Percentiles rank a stretch among this genome's conserved stretches.
phyloP scores from a whole-genome alignment of 495 filamentous ascomycete species.

The Neurospora sp. region DNA sequence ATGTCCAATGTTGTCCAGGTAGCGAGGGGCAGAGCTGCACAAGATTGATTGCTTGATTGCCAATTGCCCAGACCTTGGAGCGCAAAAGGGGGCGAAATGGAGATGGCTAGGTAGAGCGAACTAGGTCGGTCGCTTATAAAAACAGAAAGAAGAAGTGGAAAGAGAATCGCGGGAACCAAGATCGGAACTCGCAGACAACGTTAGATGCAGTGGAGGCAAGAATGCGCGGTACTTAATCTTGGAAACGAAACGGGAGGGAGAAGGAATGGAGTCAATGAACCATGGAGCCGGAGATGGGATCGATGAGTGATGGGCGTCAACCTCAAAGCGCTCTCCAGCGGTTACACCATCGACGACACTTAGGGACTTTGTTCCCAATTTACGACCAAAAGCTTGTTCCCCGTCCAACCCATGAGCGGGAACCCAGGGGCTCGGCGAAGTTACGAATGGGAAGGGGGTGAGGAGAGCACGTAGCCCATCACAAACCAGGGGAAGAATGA shows the following conservation, averaged over 20 bases:
- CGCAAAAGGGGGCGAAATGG: not conserved
- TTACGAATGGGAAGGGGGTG: not conserved
- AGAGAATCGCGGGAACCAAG: not conserved
- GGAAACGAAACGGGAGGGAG: not conserved
- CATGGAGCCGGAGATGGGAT: not conserved
- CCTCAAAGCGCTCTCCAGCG: not conserved
- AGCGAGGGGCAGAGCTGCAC: not conserved
- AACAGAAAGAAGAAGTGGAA: not conserved
- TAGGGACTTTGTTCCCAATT: not conserved
- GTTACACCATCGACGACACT: not conserved
- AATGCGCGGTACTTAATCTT: not conserved
- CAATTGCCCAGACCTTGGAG: not conserved
- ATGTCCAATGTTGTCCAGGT: not conserved
- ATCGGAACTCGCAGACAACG: not conserved
- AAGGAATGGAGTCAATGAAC: not conserved
- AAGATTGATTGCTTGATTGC: not conserved
- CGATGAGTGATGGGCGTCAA: not conserved
- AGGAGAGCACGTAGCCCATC: not conserved
- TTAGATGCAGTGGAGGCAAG: not conserved
- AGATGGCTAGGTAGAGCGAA: not conserved
- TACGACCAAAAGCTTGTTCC: not conserved
- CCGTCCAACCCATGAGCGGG: not conserved
- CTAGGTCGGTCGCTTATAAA: not conserved
- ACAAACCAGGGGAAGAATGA: not conserved
- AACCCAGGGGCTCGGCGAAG: not conserved